Conservation (phyloP, 2,329 filamentous ascomycete species). For the Cadophora malorum region DNA sequence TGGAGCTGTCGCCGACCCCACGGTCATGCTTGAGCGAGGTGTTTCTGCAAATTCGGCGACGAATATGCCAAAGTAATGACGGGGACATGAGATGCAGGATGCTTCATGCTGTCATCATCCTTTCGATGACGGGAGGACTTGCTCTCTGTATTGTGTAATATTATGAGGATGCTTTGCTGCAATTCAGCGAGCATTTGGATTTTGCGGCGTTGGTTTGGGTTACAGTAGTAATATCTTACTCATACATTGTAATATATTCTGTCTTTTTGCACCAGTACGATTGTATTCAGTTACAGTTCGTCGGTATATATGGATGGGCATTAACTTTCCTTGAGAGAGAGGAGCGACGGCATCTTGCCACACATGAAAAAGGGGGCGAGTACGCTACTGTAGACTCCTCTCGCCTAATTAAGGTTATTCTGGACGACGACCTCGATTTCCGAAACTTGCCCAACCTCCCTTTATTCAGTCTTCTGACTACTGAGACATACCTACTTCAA, state of each 20-base stretch:
- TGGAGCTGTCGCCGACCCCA: constrained; percentile 16
- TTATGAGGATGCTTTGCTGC: neutral
- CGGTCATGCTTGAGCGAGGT: constrained; percentile 14
- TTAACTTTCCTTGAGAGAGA: too few relatives aligned
- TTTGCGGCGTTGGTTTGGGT: neutral
- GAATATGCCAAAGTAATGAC: constrained; percentile 19
- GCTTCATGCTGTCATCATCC: neutral
- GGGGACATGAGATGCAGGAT: neutral
- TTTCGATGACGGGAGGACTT: neutral
- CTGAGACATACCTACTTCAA: constrained; percentile 9
- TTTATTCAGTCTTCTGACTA: neutral
- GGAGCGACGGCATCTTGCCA: neutral
- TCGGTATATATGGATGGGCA: too few relatives aligned
- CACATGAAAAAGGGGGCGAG: neutral
- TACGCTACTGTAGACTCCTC: constrained; percentile 4
- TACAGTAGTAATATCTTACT: neutral
- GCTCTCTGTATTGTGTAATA: constrained; percentile 2
- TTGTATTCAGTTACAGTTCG: too few relatives aligned
- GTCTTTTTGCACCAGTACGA: neutral
- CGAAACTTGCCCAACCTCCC: neutral
- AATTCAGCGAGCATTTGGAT: neutral
- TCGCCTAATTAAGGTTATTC: constrained; percentile 7
- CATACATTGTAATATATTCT: constrained; percentile 3
- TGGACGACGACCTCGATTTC: neutral
- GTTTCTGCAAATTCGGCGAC: constrained; percentile 7